Evolutionary conservation across 2,329 filamentous ascomycete species (phyloP), one percentile per base, ranked within the genome.

Genomic region (Ophiocordyceps camponoti-saundersi): DNA sequence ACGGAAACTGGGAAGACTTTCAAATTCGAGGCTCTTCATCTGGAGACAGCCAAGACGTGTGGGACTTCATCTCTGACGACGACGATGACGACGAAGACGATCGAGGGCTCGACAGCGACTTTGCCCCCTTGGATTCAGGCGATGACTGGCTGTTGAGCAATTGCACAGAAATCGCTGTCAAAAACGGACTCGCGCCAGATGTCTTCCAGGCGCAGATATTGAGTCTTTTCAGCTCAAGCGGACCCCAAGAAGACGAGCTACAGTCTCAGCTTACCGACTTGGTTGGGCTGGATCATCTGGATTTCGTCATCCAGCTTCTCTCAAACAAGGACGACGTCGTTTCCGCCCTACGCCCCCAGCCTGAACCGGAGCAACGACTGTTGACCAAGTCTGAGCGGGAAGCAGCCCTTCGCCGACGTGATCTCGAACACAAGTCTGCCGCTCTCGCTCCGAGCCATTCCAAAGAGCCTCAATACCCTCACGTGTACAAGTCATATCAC

Each of bases 241-340:
- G 62, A 42, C 72, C 76, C 30, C 26, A 29, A 29, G 84, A 95
- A 48, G 85, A 94, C 48, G 87, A 94, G 62, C 68, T 96, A n/a
- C 90, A 96, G 61, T 89, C 88, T 58, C 79, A 82, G 40, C 72
- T 98, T 34, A 87, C 85, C 0, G 92, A 98, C 55, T 77, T 95
- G 42, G 72, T 98, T 50, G 92, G 93, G 0, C 96, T 90, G 56
- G 88, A 92, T 55, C 87, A 96, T 57, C 70, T 98, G 18, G 90
- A 98, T 53, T 80, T 98, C 56, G 82, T 96, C 46, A 89, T 89
- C 51, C 86, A 95, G 51, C 68, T 96, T n/a, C 82, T 96, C 46
- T 74, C 79, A 2, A 80, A 90, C 59, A 78, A 88, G 46, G 68
- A 74, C 46, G 76, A 85, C 43, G 77, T 96, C 42, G 61, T 80